A percentile compares a stretch with the other conserved stretches of the same genome.
These are phyloP conservation scores for Solanum chaucha DNA, from an alignment of 257 asterid genomes.

Conservation along the genomic window DNA sequence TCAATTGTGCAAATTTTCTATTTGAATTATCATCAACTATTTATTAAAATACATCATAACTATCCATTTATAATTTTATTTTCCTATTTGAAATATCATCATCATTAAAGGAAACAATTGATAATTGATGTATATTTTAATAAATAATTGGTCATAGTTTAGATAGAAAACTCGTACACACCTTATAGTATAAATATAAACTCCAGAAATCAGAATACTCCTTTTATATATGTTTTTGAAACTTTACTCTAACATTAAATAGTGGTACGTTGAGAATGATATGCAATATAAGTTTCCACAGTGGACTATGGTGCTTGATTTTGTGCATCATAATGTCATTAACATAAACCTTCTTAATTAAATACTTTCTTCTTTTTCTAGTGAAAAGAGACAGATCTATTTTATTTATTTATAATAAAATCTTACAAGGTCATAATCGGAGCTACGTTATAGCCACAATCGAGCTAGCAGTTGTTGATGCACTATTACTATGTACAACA, in stretches of 20 bases:
- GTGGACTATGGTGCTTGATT: background rate
- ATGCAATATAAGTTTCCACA: background rate
- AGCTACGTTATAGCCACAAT: background rate
- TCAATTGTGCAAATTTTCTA: background rate
- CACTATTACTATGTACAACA: background rate
- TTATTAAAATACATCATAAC: background rate
- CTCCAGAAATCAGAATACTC: no score
- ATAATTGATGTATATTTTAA: no score
- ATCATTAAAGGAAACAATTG: background rate
- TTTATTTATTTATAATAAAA: no score
- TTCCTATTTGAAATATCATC: background rate
- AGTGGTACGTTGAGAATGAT: background rate
- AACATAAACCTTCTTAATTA: background rate
- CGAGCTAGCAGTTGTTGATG: background rate
- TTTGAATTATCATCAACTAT: background rate
- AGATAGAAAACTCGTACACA: background rate
- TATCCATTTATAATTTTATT: background rate
- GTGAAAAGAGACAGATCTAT: background rate
- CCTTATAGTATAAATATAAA: background rate
- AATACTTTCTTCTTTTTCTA: background rate
- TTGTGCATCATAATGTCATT: background rate
- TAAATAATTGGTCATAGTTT: background rate
- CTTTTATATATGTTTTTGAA: background rate
- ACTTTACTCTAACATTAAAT: background rate
- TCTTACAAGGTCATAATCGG: background rate